A percentile compares a stretch with the other conserved stretches of the same genome.
These are phyloP conservation scores for Podaxis sp. DNA, from an alignment of 768 basidiomycete genomes.

Conservation along the genomic window DNA sequence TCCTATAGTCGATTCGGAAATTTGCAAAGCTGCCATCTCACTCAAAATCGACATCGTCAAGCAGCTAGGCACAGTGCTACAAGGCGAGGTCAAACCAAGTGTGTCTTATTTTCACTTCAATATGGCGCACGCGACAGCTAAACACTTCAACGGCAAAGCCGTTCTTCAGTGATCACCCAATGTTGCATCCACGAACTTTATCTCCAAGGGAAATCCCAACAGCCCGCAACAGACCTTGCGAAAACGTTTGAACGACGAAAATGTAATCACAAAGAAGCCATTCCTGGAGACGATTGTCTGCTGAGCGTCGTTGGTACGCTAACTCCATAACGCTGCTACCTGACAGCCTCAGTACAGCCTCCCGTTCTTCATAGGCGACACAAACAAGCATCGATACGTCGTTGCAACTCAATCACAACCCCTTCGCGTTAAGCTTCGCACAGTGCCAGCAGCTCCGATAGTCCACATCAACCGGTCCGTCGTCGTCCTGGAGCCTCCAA, in stretches of 20 bases:
- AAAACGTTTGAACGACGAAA: conserved; percentile 91
- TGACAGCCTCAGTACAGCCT: background rate
- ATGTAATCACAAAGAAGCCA: conserved; percentile 92
- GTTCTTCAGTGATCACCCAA: conserved; percentile 91
- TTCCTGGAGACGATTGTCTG: conserved; percentile 83
- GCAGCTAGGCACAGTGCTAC: conserved; percentile 73
- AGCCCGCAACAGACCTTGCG: conserved; percentile 82
- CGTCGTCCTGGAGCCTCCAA: conserved; percentile 90
- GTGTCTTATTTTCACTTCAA: conserved; percentile 32
- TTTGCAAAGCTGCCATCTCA: conserved; percentile 67
- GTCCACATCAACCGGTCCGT: conserved; percentile 91
- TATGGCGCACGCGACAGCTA: conserved; percentile 16
- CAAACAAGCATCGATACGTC: conserved; percentile 92
- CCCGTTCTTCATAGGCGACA: conserved; percentile 46
- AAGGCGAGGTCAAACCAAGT: conserved; percentile 92
- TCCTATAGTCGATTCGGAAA: conserved; percentile 75
- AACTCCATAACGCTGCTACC: background rate
- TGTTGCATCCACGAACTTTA: conserved; percentile 96
- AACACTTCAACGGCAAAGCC: conserved; percentile 41
- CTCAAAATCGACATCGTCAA: conserved; percentile 76
- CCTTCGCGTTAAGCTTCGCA: conserved; percentile 67
- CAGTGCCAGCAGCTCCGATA: conserved; percentile 82
- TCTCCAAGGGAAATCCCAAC: conserved; percentile 69
- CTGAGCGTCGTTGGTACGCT: conserved; percentile 72
- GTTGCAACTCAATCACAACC: conserved; percentile 80